A percentile compares a stretch with the other conserved stretches of the same genome.
Conservation (phyloP, 2,329 filamentous ascomycete species). For the Xylariaceae sp. region DNA sequence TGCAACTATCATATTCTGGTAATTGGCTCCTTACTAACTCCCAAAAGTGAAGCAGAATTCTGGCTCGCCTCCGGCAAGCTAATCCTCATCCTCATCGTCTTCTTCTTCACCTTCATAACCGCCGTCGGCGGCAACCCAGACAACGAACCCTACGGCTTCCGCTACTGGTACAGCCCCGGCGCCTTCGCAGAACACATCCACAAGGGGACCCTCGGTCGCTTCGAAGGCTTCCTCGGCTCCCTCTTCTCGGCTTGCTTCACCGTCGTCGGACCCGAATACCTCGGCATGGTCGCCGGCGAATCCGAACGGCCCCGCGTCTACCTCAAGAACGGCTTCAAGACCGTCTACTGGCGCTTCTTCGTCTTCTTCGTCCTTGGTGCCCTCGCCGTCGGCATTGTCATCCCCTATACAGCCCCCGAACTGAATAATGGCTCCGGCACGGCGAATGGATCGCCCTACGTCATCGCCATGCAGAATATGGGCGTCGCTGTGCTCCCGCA, state of each 20-base stretch:
- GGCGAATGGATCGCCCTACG: conserved; percentile 50
- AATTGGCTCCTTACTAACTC: conserved; percentile 39
- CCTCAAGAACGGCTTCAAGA: conserved; percentile 60
- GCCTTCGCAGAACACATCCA: conserved; percentile 58
- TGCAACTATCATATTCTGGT: background rate
- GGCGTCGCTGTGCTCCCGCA: conserved; percentile 49
- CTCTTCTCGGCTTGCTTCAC: conserved; percentile 52
- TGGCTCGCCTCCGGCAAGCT: conserved; percentile 60
- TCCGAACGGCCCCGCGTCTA: conserved; percentile 52
- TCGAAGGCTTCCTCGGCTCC: conserved; percentile 59
- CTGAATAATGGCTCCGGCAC: conserved; percentile 43
- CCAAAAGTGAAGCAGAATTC: conserved; percentile 63
- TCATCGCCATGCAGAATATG: conserved; percentile 54
- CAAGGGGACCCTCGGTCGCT: conserved; percentile 56
- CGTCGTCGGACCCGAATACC: conserved; percentile 57
- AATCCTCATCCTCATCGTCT: conserved; percentile 60
- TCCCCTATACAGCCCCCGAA: conserved; percentile 57
- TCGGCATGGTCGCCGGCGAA: conserved; percentile 48
- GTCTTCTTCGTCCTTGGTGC: conserved; percentile 63
- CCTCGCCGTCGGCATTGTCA: conserved; percentile 56
- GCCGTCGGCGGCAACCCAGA: conserved; percentile 75
- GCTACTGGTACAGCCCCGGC: conserved; percentile 59
- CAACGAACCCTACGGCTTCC: conserved; percentile 63
- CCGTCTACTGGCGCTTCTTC: conserved; percentile 61
- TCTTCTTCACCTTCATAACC: conserved; percentile 71